Percentiles rank a stretch among this genome's conserved stretches.
These are phyloP conservation scores for Myochromella boudieri DNA, from an alignment of 768 basidiomycete species.

Conservation along the genomic window DNA sequence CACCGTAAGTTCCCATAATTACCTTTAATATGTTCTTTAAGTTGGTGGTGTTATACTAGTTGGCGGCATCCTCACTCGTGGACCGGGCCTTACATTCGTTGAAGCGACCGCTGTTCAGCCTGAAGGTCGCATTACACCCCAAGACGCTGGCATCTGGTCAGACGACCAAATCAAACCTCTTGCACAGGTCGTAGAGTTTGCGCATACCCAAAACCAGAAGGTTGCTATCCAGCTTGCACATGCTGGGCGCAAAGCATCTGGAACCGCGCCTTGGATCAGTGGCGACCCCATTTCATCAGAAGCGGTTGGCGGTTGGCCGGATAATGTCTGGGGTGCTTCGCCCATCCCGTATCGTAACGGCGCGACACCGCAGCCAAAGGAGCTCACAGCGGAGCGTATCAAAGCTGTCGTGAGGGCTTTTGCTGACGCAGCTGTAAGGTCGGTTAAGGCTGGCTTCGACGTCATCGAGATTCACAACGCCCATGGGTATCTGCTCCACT, in stretches of 20 bases:
- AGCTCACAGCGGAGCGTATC: conserved; percentile 57
- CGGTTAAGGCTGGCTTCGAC: conserved; percentile 60
- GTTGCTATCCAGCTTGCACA: conserved; percentile 77
- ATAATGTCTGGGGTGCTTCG: conserved; percentile 59
- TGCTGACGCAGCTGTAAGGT: conserved; percentile 47
- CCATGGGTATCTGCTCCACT: conserved; percentile 59
- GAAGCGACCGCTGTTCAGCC: conserved; percentile 68
- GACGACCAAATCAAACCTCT: conserved; percentile 52
- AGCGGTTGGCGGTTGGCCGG: conserved; percentile 49
- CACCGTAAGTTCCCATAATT: conserved; percentile 65
- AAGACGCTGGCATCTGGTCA: conserved; percentile 64
- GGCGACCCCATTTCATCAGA: conserved; percentile 31
- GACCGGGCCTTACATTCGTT: conserved; percentile 56
- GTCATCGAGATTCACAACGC: conserved; percentile 64
- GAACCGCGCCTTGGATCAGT: conserved; percentile 59
- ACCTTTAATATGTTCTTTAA: no score
- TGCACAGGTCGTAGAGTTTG: conserved; percentile 61
- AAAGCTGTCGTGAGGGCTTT: conserved; percentile 56
- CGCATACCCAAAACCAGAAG: conserved; percentile 68
- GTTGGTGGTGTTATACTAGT: conserved; percentile 36
- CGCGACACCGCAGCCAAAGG: conserved; percentile 52
- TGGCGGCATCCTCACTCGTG: conserved; percentile 51
- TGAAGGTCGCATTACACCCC: conserved; percentile 64
- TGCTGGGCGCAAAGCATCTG: conserved; percentile 75
- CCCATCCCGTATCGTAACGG: conserved; percentile 48